Percentiles rank a stretch among this genome's conserved stretches.
Evolutionary conservation across 176 grass and related monocot species (phyloP).

Genomic region (Puccinellia tenuiflora): DNA sequence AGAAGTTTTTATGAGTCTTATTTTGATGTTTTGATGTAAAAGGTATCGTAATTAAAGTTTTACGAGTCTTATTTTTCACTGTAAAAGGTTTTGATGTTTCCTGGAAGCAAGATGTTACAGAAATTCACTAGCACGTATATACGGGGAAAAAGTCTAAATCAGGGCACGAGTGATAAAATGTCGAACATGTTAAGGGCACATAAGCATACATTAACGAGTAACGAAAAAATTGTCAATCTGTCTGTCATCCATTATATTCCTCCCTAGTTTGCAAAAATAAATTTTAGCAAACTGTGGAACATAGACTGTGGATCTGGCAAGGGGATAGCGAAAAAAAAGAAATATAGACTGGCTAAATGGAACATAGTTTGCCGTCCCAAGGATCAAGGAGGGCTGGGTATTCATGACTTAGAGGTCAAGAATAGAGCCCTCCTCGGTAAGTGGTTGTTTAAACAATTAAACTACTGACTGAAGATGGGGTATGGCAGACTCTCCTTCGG

Average conservation of each 20-base stretch:
- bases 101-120: background rate
- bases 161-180: background rate
- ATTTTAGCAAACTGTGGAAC: background rate
- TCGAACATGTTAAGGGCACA: background rate
- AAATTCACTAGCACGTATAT: background rate
- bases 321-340: too few species aligned
- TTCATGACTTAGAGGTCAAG: too few species aligned
- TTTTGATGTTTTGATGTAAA: too few species aligned
- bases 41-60: constrained; percentile 1
- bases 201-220: background rate
- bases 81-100: background rate
- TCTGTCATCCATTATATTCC: background rate
- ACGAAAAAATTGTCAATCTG: background rate
- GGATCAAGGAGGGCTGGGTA: too few species aligned
- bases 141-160: background rate
- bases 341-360: too few species aligned
- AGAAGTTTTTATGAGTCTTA: too few species aligned
- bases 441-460: too few species aligned
- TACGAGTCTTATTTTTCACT: background rate
- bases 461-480: too few species aligned
- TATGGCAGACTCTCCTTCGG: too few species aligned
- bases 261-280: background rate
- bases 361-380: too few species aligned
- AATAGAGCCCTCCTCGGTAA: too few species aligned
- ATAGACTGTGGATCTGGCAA: too few species aligned